Evolutionary conservation across 176 grass and related monocot species (phyloP).

Genomic region (Musa beccarii): DNA sequence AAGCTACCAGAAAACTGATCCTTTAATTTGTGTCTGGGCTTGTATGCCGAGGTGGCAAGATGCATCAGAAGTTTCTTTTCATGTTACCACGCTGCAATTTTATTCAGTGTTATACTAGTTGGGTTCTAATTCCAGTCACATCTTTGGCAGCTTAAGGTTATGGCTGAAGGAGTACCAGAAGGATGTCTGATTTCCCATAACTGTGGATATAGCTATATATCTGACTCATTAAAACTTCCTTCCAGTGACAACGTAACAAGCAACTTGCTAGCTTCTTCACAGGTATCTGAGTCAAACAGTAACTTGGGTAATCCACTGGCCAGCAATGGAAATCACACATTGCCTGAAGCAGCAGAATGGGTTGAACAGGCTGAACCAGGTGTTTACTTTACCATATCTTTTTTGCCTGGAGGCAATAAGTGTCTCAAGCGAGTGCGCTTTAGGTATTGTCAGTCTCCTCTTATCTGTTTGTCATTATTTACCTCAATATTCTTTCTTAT

Average conservation of each 20-base stretch:
- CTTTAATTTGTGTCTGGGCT: not conserved
- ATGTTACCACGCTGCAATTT: not conserved
- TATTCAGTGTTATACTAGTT: not conserved
- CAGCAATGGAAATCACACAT: conserved; percentile 27
- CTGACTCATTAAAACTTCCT: conserved; percentile 27
- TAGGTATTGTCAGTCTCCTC: conserved; percentile 30
- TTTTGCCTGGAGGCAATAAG: conserved; percentile 36
- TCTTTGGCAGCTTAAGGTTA: conserved; percentile 42
- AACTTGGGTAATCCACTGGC: conserved; percentile 5
- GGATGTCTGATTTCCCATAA: not conserved
- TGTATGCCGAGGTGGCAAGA: not conserved
- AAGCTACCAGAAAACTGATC: too few species aligned
- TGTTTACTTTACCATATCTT: conserved; percentile 53
- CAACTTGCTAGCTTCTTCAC: conserved; percentile 7
- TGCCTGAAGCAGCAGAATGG: conserved; percentile 34
- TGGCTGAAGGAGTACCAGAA: conserved; percentile 33
- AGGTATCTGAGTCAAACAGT: conserved; percentile 26
- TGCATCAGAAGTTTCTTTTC: not conserved
- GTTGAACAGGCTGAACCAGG: conserved; percentile 59
- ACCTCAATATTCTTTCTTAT: too few species aligned
- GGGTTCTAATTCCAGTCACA: not conserved
- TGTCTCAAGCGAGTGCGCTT: conserved; percentile 48
- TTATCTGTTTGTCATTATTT: not conserved
- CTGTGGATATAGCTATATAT: conserved; percentile 9
- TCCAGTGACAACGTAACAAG: conserved; percentile 13